phyloP scores from a whole-genome alignment of 1,139 yeast genomes.

The Magnusiomyces paraingens region DNA sequence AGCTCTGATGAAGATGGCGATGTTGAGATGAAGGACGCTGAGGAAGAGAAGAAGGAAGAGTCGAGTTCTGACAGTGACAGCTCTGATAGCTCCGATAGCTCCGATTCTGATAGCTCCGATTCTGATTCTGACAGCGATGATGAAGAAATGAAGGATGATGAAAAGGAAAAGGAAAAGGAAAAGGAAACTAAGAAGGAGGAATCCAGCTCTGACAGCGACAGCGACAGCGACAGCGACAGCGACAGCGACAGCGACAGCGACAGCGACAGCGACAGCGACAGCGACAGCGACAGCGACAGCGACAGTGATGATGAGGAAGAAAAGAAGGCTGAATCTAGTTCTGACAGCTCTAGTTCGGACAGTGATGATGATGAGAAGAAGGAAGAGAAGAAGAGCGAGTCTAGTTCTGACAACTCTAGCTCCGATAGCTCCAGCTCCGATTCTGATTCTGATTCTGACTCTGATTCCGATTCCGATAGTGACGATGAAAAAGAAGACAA shows the following conservation, averaged over 20 bases:
- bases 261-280: background rate
- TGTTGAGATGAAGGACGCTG: constrained; percentile 2
- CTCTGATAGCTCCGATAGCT: constrained; percentile 15
- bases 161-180: background rate
- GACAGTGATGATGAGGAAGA: constrained; percentile 10
- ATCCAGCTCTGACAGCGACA: constrained; percentile 14
- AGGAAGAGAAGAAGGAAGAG: constrained; percentile 8
- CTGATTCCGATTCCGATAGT: no score
- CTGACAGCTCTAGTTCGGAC: background rate
- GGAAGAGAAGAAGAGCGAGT: background rate
- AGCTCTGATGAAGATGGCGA: constrained; percentile 14
- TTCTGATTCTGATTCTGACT: no score
- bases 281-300: constrained; percentile 6
- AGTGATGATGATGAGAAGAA: background rate
- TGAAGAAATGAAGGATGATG: background rate
- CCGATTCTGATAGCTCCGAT: constrained; percentile 17
- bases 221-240: constrained; percentile 13
- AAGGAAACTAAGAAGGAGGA: constrained; percentile 9
- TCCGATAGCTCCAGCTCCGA: background rate
- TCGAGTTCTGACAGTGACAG: constrained; percentile 11
- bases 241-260: constrained; percentile 4
- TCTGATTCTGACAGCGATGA: background rate
- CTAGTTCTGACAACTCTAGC: background rate
- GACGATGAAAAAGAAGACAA: no score
- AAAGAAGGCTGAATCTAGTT: constrained; percentile 2